Percentiles rank a stretch among this genome's conserved stretches.
Conservation (phyloP, 345 rosid genomes). For the Anastatica hierochuntica region DNA sequence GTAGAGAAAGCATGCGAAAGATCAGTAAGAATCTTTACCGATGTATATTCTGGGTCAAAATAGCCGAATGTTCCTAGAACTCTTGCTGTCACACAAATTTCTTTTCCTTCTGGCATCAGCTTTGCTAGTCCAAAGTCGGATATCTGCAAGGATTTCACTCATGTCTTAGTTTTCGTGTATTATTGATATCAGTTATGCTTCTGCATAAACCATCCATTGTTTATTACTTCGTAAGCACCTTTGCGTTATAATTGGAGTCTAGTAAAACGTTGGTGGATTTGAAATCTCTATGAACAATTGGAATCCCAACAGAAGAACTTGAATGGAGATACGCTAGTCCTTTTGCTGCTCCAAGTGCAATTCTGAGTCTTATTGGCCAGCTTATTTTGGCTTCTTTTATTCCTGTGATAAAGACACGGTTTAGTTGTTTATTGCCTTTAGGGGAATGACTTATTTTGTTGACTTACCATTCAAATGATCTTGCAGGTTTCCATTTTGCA, state of each 20-base stretch:
- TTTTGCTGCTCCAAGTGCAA: slow-evolving; percentile 83
- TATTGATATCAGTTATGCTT: background rate
- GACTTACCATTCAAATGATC: slow-evolving; percentile 79
- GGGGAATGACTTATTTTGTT: background rate
- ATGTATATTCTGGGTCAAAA: slow-evolving; percentile 93
- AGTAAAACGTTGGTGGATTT: slow-evolving; percentile 88
- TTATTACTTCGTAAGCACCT: slow-evolving; percentile 33
- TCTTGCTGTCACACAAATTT: slow-evolving; percentile 53
- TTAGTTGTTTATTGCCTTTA: background rate
- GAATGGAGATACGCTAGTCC: slow-evolving; percentile 98
- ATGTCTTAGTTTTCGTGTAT: slow-evolving; percentile 15
- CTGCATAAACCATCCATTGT: background rate
- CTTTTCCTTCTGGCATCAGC: slow-evolving; percentile 93
- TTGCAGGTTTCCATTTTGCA: slow-evolving; percentile 95
- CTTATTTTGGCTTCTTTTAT: slow-evolving; percentile 68
- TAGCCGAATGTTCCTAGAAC: slow-evolving; percentile 98
- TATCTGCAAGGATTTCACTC: slow-evolving; percentile 35
- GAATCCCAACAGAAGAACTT: slow-evolving; percentile 68
- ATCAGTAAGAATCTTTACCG: slow-evolving; percentile 40
- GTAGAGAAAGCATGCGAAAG: background rate
- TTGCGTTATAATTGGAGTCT: slow-evolving; percentile 62
- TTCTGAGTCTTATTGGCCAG: slow-evolving; percentile 74
- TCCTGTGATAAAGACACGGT: slow-evolving; percentile 34
- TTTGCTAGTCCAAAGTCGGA: slow-evolving; percentile 97
- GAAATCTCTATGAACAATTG: slow-evolving; percentile 90